Percentiles rank a stretch among this genome's conserved stretches.
phyloP scores from a whole-genome alignment of 345 rosid genomes.

The Angophora floribunda region DNA sequence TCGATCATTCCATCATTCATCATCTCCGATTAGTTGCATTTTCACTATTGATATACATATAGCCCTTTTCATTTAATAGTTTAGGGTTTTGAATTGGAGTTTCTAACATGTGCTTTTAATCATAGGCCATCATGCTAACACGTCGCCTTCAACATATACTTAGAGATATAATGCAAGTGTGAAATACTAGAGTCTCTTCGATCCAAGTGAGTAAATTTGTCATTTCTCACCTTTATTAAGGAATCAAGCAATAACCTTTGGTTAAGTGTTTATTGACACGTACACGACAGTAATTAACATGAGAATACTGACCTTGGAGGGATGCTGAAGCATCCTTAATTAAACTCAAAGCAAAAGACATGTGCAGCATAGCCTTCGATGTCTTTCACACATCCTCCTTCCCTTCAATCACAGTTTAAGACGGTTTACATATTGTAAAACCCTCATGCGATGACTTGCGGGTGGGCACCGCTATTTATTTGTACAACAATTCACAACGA shows the following conservation, averaged over 20 bases:
- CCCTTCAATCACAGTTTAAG: background rate
- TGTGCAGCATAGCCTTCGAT: background rate
- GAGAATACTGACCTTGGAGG: background rate
- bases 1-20: background rate
- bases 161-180: background rate
- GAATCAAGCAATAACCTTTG: background rate
- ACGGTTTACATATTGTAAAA: background rate
- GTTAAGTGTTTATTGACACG: background rate
- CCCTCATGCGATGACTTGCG: background rate
- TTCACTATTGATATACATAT: background rate
- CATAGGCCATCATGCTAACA: background rate
- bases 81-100: background rate
- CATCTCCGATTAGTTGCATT: background rate
- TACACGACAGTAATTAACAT: background rate
- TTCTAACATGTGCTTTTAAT: fast-evolving
- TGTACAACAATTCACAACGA: background rate
- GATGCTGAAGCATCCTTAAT: background rate
- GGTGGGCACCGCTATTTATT: background rate
- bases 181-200: background rate
- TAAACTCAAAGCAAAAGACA: background rate
- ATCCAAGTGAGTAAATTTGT: fast-evolving
- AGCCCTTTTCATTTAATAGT: background rate
- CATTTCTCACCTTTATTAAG: background rate
- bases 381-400: background rate
- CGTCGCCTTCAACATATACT: background rate